phyloP scores from a whole-genome alignment of 2,329 filamentous ascomycete genomes.

The Fonsecaea monophora region DNA sequence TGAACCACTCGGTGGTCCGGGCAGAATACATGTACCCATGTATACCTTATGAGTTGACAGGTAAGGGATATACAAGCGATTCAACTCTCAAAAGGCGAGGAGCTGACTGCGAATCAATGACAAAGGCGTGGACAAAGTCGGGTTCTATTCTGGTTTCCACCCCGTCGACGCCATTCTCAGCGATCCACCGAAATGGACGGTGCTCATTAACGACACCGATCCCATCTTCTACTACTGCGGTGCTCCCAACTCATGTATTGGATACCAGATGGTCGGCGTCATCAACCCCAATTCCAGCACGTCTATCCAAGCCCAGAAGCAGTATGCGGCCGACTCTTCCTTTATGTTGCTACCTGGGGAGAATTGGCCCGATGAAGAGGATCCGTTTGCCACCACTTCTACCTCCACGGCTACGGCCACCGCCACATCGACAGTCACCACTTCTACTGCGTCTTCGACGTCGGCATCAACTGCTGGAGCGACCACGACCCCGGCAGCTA shows the following conservation, averaged over 20 bases:
- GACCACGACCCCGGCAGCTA: slow-evolving; percentile 4
- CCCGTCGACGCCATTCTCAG: slow-evolving; percentile 56
- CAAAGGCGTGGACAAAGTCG: slow-evolving; percentile 54
- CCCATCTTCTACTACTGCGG: slow-evolving; percentile 75
- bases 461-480: background rate
- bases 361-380: slow-evolving; percentile 32
- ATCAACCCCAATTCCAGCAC: slow-evolving; percentile 65
- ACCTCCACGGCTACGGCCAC: slow-evolving; percentile 13
- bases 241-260: slow-evolving; percentile 68
- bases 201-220: slow-evolving; percentile 64
- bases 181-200: slow-evolving; percentile 51
- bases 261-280: slow-evolving; percentile 74
- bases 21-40: slow-evolving; percentile 67
- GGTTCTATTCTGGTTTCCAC: slow-evolving; percentile 63
- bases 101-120: slow-evolving; percentile 4
- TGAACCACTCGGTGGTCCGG: slow-evolving; percentile 68
- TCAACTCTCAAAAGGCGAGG: background rate
- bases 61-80: background rate
- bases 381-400: slow-evolving; percentile 23
- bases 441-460: slow-evolving; percentile 9
- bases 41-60: slow-evolving; percentile 61
- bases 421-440: background rate
- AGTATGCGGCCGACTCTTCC: slow-evolving; percentile 30
- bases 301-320: slow-evolving; percentile 33
- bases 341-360: slow-evolving; percentile 38